Evolutionary conservation across 179 eudicot genomes (phyloP).

Genomic region (Spergularia azorica): DNA sequence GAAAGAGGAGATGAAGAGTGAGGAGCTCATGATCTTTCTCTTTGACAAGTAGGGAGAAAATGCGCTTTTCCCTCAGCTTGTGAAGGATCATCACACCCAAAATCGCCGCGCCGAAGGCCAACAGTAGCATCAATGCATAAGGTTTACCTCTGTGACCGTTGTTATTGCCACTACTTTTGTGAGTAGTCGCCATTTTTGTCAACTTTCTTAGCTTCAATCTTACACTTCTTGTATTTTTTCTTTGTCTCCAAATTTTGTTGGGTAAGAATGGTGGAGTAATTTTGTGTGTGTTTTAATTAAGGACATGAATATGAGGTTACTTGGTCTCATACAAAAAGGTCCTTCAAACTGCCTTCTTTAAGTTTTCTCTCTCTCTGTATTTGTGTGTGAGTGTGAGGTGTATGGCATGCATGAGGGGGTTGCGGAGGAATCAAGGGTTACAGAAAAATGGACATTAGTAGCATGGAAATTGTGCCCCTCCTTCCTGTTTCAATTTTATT

Average conservation of each 20-base stretch:
- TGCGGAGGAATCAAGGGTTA: constrained; percentile 22
- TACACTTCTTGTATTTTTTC: neutral
- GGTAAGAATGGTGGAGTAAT: neutral
- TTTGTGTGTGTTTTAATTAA: neutral
- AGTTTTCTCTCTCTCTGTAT: constrained; percentile 17
- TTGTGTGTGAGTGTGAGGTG: neutral
- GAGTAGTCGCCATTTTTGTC: constrained; percentile 34
- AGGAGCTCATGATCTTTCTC: constrained; percentile 64
- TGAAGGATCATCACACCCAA: constrained; percentile 69
- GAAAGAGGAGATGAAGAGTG: constrained; percentile 64
- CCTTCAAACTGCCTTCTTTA: constrained; percentile 41
- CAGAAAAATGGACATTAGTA: neutral
- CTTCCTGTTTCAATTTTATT: too few species aligned
- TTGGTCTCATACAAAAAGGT: constrained; percentile 45
- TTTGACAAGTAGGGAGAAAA: constrained; percentile 46
- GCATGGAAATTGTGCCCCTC: constrained; percentile 29
- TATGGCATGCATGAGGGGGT: constrained; percentile 21
- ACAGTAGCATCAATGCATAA: constrained; percentile 49
- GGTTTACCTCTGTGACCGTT: constrained; percentile 34
- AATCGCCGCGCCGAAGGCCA: constrained; percentile 62
- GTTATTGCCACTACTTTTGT: constrained; percentile 36
- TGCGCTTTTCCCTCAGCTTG: constrained; percentile 60
- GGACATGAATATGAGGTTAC: constrained; percentile 21
- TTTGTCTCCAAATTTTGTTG: too few species aligned
- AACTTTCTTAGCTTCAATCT: neutral